These are phyloP conservation scores for Polytrichum commune DNA, from an alignment of 225 moss, liverwort and hornwort genomes.

Conservation along the genomic window DNA sequence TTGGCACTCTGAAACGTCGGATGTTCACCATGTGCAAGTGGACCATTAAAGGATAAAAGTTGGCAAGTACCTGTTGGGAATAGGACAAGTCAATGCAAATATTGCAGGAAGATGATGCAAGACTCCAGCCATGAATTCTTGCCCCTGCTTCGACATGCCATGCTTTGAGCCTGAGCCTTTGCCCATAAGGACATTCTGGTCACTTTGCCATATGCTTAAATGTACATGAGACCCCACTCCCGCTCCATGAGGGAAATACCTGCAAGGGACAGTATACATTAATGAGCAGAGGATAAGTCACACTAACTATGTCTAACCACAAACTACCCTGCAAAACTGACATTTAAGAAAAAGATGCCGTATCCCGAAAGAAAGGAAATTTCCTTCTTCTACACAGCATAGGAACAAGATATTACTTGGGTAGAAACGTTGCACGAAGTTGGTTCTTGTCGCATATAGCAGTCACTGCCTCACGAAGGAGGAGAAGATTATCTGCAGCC, in stretches of 20 bases:
- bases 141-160: constrained; percentile 79
- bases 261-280: constrained; percentile 2
- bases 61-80: constrained; percentile 62
- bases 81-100: constrained; percentile 71
- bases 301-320: no score
- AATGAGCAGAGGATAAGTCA: not conserved
- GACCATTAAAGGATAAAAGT: not conserved
- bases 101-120: constrained; percentile 80
- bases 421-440: constrained; percentile 79
- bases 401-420: constrained; percentile 44
- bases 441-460: constrained; percentile 57
- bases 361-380: not conserved
- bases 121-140: constrained; percentile 87
- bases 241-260: constrained; percentile 42
- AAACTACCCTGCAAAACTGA: not conserved
- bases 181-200: constrained; percentile 73
- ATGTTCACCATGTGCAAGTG: not conserved
- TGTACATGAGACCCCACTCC: constrained; percentile 87
- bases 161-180: constrained; percentile 50
- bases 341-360: not conserved
- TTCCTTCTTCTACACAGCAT: no score
- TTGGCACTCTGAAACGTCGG: no score
- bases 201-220: constrained; percentile 80
- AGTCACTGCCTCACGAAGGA: constrained; percentile 76
- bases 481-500: constrained; percentile 79